Conservation (phyloP, 2,329 filamentous ascomycete genomes). For the Microsporum audouinii region DNA sequence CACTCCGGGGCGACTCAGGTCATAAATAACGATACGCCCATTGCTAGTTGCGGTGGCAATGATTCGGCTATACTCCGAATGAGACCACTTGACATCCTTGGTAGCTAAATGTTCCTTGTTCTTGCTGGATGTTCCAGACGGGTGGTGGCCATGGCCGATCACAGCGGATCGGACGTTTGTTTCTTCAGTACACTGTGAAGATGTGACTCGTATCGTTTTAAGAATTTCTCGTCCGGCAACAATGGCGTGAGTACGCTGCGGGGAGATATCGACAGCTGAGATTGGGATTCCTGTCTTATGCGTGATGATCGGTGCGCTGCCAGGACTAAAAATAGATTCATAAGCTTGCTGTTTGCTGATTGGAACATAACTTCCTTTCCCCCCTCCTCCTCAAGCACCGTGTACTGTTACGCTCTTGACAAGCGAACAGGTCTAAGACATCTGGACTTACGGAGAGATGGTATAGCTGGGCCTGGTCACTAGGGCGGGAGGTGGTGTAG, state of each 20-base stretch:
- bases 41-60: constrained; percentile 55
- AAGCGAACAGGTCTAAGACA: not conserved
- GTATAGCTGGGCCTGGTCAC: constrained; percentile 21
- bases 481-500: not conserved
- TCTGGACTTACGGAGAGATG: constrained; percentile 26
- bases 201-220: constrained; percentile 51
- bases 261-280: constrained; percentile 52
- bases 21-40: constrained; percentile 54
- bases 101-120: constrained; percentile 50
- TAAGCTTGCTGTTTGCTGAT: not conserved
- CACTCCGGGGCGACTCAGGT: constrained; percentile 49
- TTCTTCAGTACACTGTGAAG: constrained; percentile 48
- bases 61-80: constrained; percentile 47
- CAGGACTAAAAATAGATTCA: constrained; percentile 26
- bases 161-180: constrained; percentile 52
- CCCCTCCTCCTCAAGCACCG: not conserved
- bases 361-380: not conserved
- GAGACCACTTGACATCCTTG: constrained; percentile 57
- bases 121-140: constrained; percentile 35
- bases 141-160: constrained; percentile 44
- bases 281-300: constrained; percentile 56
- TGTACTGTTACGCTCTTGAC: not conserved
- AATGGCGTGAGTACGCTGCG: constrained; percentile 51
- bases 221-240: constrained; percentile 55
- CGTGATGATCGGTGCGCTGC: constrained; percentile 44